These are phyloP conservation scores for Chrysophaeum taylorii DNA, from an alignment of 352 stramenopile species.

Conservation along the genomic window DNA sequence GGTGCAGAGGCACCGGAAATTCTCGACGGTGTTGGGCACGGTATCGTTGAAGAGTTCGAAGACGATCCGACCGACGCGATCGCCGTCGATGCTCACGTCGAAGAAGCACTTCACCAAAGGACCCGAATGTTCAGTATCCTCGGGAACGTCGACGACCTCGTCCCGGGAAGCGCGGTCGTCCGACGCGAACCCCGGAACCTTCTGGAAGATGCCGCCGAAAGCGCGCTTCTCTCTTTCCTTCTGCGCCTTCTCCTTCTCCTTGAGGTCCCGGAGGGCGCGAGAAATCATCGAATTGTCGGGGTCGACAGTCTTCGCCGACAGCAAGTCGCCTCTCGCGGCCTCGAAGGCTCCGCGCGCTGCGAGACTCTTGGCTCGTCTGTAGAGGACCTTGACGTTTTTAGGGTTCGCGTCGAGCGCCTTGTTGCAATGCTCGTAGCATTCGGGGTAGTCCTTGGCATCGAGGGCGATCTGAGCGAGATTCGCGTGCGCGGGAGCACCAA, in stretches of 20 bases:
- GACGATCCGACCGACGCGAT: constrained; percentile 31
- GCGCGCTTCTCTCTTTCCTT: not conserved
- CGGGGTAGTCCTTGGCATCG: not conserved
- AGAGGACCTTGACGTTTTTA: constrained; percentile 46
- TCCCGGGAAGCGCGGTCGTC: not conserved
- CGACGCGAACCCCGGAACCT: not conserved
- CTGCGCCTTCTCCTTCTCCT: not conserved
- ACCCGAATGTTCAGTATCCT: not conserved
- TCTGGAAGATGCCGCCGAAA: not conserved
- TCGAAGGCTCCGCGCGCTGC: too few species aligned
- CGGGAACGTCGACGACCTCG: not conserved
- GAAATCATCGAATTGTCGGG: too few species aligned
- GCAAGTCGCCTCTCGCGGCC: too few species aligned
- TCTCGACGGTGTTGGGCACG: constrained; percentile 94
- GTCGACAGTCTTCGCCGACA: too few species aligned
- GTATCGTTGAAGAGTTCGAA: constrained; percentile 81
- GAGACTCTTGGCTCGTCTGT: constrained; percentile 33
- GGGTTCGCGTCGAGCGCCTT: constrained; percentile 36
- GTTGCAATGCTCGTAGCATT: not conserved
- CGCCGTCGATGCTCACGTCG: constrained; percentile 5
- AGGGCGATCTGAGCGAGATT: not conserved
- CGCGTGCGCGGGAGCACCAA: not conserved
- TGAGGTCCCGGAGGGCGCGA: not conserved
- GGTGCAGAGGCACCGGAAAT: constrained; percentile 93
- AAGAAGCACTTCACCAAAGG: constrained; percentile 1